Percentiles rank a stretch among this genome's conserved stretches.
Evolutionary conservation across 2,329 filamentous ascomycete species (phyloP).

Genomic region (Pyricularia sp.): DNA sequence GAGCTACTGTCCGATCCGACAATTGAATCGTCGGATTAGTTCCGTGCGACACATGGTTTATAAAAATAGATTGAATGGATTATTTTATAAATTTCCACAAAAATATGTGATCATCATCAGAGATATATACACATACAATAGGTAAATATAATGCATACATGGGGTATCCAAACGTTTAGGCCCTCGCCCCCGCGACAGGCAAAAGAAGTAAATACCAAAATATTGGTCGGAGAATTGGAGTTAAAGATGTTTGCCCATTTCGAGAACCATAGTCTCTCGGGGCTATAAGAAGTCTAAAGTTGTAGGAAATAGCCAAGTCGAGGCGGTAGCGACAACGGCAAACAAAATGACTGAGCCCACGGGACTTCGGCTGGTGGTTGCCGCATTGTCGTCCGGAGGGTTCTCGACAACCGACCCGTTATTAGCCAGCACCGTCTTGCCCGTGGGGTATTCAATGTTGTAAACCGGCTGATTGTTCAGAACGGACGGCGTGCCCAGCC

Average conservation of each 20-base stretch:
- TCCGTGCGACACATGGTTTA: neutral
- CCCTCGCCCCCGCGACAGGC: neutral
- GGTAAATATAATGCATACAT: neutral
- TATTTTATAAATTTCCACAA: neutral
- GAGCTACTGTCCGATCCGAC: neutral
- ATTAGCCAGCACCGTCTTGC: constrained; percentile 23
- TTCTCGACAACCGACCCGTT: constrained; percentile 14
- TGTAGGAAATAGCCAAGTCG: neutral
- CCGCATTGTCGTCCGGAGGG: neutral
- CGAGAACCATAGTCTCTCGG: neutral
- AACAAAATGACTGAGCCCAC: neutral
- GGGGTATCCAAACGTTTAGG: neutral
- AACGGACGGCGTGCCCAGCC: constrained; percentile 24
- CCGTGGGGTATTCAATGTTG: constrained; percentile 39
- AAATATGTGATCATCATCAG: neutral
- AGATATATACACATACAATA: neutral
- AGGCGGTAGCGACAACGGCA: neutral
- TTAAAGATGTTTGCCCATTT: neutral
- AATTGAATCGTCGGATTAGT: neutral
- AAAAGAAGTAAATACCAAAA: neutral
- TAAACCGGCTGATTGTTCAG: constrained; percentile 28
- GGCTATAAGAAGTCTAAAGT: neutral
- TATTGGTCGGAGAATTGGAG: neutral
- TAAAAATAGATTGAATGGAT: neutral
- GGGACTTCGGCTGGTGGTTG: neutral